Base-by-base conservation (phyloP, 164 flowering plant genomes). In the Warburgia ugandensis region DNA sequence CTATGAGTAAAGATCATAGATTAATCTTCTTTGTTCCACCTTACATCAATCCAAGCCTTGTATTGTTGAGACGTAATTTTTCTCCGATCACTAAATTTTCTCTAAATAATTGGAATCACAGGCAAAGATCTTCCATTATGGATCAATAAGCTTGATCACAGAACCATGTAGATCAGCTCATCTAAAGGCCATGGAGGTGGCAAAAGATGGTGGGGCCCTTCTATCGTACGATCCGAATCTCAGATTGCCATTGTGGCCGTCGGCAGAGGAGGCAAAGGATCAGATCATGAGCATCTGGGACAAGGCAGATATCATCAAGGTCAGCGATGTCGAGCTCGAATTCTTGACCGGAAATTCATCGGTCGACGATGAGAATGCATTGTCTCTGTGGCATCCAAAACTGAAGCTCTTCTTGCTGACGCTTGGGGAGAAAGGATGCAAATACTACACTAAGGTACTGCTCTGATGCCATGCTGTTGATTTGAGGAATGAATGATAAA, bases 81-180 rank as follows among this genome's bases (percentile, higher is more conserved):
- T 38, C 14, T 38, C 12, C n/a, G n/a, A n/a, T n/a, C n/a, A n/a
- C n/a, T n/a, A n/a, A n/a, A n/a, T n/a, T n/a, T n/a, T n/a, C n/a
- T n/a, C n/a, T n/a, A n/a, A n/a, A n/a, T n/a, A n/a, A n/a, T n/a
- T 45, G n/a, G 12, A 22, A n/a, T 60, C 51, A 3, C 72, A 91
- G 96, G 86, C 88, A 2, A 91, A 83, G 43, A 67, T 85, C 4
- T 92, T 92, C 59, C 98, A 92, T 50, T 91, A 83, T 35, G 98
- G 98, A 48, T 91, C 98, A 0, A 91, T 91, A 38, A 91, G 98
- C 54, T 72, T 91, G 80, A 91, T 91, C 7, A 78, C 80, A 49
- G 98, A 91, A 81, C 98, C 98, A 41, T 87, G 96, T 59, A 62
- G 96, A 67, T 88, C 96, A 4, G 92, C 98, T 0, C 98, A 92